A percentile compares a stretch with the other conserved stretches of the same genome.
Conservation (phyloP, 148 eudicot species). For the Rhododendron molle region DNA sequence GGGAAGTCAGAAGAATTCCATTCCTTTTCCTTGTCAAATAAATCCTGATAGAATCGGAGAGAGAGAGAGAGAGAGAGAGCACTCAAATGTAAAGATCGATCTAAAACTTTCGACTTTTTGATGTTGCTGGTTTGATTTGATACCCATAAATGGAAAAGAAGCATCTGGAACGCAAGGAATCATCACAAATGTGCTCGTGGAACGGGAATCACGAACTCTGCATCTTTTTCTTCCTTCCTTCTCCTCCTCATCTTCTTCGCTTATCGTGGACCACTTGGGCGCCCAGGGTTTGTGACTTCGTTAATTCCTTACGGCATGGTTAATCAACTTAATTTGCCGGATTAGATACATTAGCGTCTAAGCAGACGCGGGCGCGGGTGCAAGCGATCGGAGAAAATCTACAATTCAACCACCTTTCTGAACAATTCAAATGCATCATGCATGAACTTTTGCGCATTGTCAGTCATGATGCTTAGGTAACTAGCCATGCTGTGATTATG, state of each 20-base stretch:
- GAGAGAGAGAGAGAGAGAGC: neutral
- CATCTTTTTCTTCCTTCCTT: neutral
- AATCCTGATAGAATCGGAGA: neutral
- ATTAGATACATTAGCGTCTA: too few species aligned
- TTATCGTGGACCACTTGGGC: neutral
- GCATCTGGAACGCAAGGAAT: slow-evolving; percentile 1
- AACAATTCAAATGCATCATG: neutral
- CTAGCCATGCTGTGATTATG: too few species aligned
- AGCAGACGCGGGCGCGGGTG: neutral
- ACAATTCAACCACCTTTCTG: neutral
- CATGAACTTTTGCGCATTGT: too few species aligned
- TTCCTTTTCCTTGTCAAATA: neutral
- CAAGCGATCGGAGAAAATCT: neutral
- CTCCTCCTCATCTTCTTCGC: neutral
- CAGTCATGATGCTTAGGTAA: too few species aligned
- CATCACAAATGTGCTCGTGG: slow-evolving; percentile 7
- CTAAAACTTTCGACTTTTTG: neutral
- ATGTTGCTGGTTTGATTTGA: slow-evolving; percentile 2
- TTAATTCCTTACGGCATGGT: too few species aligned
- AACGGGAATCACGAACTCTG: neutral
- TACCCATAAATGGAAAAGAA: neutral
- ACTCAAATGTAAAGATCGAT: neutral
- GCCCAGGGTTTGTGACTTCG: neutral
- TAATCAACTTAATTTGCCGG: too few species aligned
- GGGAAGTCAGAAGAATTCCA: neutral